Percentiles rank a stretch among this genome's conserved stretches.
Conservation (phyloP, 805 yeast genomes). For the Wickerhamiella australiensis region DNA sequence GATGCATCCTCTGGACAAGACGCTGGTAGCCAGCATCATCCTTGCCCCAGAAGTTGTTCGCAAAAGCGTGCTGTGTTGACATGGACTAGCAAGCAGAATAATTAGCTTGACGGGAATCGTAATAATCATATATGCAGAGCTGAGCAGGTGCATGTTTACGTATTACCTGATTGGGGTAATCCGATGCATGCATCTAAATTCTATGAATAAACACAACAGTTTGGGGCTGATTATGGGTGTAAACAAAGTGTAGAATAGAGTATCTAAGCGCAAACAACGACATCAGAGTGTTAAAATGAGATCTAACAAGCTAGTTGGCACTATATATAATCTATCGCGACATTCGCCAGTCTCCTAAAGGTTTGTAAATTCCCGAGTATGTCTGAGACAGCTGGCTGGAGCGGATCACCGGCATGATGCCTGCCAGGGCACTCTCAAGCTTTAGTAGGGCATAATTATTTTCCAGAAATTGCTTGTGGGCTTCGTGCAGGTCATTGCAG, state of each 20-base stretch:
- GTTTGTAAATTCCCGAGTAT: background rate
- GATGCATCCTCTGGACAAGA: conserved; percentile 44
- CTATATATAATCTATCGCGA: no score
- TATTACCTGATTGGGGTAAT: conserved; percentile 4
- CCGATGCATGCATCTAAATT: conserved; percentile 1
- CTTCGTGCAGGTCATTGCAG: background rate
- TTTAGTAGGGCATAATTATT: background rate
- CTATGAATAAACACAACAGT: background rate
- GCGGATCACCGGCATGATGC: no score
- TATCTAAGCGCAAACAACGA: no score
- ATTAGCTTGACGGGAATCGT: background rate
- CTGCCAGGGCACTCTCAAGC: background rate
- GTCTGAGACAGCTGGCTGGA: background rate
- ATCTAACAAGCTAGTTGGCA: no score
- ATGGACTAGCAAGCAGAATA: conserved; percentile 1
- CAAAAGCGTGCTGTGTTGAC: conserved; percentile 19
- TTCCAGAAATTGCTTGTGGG: background rate
- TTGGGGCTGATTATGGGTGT: background rate
- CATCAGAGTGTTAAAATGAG: no score
- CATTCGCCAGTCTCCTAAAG: no score
- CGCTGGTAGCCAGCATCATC: conserved; percentile 49
- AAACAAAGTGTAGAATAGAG: background rate
- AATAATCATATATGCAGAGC: conserved; percentile 8
- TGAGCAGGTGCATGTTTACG: conserved; percentile 4
- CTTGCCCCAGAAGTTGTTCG: conserved; percentile 38